Evolutionary conservation across 75 land plant species (phyloP).

Genomic region (Cupressus sempervirens): DNA sequence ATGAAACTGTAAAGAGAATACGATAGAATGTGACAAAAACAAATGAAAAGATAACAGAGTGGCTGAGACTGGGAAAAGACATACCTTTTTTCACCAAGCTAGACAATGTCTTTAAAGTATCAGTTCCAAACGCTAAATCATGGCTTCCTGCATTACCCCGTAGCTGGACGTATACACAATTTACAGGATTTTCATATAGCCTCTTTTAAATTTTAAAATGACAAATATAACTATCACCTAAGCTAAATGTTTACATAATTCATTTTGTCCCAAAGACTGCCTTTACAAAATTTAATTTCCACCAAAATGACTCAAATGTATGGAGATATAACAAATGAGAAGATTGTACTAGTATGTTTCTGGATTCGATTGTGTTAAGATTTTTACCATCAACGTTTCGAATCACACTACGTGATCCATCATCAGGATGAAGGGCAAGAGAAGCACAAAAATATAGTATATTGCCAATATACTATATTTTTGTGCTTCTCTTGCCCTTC

Average conservation of each 20-base stretch:
- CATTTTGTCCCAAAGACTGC: not conserved
- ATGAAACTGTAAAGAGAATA: not conserved
- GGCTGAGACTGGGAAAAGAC: not conserved
- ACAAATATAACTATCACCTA: not conserved
- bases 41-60: not conserved
- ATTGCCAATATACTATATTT: too few relatives aligned
- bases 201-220: not conserved
- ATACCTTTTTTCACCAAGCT: conserved; percentile 70
- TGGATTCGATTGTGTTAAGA: too few relatives aligned
- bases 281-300: not conserved
- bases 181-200: not conserved
- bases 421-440: too few relatives aligned
- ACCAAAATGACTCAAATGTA: not conserved
- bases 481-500: too few relatives aligned
- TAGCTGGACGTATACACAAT: conserved; percentile 39
- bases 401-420: too few relatives aligned
- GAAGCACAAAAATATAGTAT: too few relatives aligned
- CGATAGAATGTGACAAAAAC: not conserved
- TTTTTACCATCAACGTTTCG: too few relatives aligned
- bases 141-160: conserved; percentile 99
- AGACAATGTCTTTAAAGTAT: conserved; percentile 55
- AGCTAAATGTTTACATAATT: not conserved
- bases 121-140: conserved; percentile 73
- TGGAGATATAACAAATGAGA: not conserved
- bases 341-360: too few relatives aligned